These are phyloP conservation scores for Solanum ossicruentum DNA, from an alignment of 257 asterid species.

Conservation along the genomic window DNA sequence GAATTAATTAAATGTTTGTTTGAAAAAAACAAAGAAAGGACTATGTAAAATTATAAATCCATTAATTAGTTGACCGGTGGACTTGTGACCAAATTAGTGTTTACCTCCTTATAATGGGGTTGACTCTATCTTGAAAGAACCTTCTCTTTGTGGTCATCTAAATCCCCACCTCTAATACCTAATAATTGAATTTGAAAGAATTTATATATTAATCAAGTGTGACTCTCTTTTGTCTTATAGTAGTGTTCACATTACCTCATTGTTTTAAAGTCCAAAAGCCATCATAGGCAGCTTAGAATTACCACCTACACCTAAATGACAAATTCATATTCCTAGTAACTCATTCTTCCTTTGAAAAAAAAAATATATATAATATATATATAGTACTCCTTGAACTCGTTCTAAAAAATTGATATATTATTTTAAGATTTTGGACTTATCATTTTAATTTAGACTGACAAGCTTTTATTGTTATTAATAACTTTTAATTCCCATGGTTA, in stretches of 20 bases:
- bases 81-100: conserved; percentile 6
- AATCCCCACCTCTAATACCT: not conserved
- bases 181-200: not conserved
- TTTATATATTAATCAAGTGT: not conserved
- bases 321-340: not conserved
- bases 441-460: not conserved
- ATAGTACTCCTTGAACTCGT: not conserved
- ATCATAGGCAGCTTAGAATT: not conserved
- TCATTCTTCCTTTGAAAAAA: not conserved
- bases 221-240: not conserved
- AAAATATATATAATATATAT: not conserved
- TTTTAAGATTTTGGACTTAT: not conserved
- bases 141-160: not conserved
- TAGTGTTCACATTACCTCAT: not conserved
- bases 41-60: not conserved
- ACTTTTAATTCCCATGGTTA: too few relatives aligned
- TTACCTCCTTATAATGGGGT: not conserved
- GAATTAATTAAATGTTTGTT: conserved; percentile 6
- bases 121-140: not conserved
- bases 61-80: conserved; percentile 15
- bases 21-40: not conserved
- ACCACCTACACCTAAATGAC: not conserved
- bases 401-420: not conserved
- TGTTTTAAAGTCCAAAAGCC: not conserved
- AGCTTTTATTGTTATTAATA: too few relatives aligned